Evolutionary conservation across 768 basidiomycete species (phyloP).

Genomic region (Pleurotus tuoliensis): DNA sequence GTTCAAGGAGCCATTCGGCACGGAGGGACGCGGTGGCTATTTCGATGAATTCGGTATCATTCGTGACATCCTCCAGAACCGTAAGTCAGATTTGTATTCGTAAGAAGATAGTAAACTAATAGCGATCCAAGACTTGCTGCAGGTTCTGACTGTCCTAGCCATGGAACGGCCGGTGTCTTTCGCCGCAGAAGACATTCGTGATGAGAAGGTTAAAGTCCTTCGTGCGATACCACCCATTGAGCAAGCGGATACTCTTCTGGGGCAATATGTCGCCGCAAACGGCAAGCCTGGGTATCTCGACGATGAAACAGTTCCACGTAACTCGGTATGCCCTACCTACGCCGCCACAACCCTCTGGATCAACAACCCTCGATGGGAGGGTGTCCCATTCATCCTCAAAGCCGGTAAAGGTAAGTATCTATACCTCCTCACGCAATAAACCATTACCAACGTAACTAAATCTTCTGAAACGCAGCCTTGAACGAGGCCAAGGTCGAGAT

Average conservation of each 20-base stretch:
- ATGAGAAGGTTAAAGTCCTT: slow-evolving; percentile 99
- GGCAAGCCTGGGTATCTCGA: slow-evolving; percentile 99
- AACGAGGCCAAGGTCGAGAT: slow-evolving; percentile 99
- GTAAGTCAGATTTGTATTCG: slow-evolving; percentile 49
- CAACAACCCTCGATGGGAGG: slow-evolving; percentile 96
- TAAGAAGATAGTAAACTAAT: neutral
- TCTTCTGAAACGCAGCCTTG: slow-evolving; percentile 53
- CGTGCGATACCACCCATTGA: slow-evolving; percentile 85
- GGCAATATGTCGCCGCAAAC: slow-evolving; percentile 86
- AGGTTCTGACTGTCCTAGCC: slow-evolving; percentile 90
- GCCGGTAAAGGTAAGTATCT: slow-evolving; percentile 81
- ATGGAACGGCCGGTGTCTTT: slow-evolving; percentile 99
- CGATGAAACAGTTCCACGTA: slow-evolving; percentile 90
- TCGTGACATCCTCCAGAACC: slow-evolving; percentile 96
- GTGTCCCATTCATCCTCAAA: slow-evolving; percentile 97
- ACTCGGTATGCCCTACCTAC: slow-evolving; percentile 91
- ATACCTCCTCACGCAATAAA: too few relatives aligned
- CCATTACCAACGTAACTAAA: neutral
- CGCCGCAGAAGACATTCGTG: slow-evolving; percentile 93
- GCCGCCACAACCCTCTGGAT: slow-evolving; percentile 90
- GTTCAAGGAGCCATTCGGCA: slow-evolving; percentile 99
- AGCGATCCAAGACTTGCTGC: slow-evolving; percentile 68
- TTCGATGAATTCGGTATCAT: slow-evolving; percentile 99
- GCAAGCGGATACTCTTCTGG: slow-evolving; percentile 77
- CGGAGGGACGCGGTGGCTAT: slow-evolving; percentile 99